Evolutionary conservation across 140 eudicot species (phyloP).

Genomic region (Flaveria floridana): DNA sequence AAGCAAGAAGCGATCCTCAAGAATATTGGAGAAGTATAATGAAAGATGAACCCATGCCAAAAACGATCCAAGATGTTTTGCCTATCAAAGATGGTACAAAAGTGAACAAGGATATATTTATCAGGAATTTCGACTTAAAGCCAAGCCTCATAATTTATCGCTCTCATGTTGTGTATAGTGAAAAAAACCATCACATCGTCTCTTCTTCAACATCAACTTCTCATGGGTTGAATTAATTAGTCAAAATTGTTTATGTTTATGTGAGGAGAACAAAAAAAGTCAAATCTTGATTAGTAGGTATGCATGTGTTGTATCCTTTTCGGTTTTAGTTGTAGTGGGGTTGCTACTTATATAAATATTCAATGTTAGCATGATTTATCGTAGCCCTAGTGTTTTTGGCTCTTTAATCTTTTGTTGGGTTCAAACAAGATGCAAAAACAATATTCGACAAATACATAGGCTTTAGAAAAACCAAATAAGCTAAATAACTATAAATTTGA

Average conservation of each 20-base stretch:
- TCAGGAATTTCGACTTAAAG: conserved; percentile 42
- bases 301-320: conserved; percentile 20
- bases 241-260: neutral
- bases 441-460: neutral
- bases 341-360: conserved; percentile 22
- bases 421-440: neutral
- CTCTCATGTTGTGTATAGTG: conserved; percentile 39
- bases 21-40: conserved; percentile 63
- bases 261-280: conserved; percentile 22
- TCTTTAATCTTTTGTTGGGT: neutral
- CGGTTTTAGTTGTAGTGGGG: conserved; percentile 8
- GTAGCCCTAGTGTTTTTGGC: conserved; percentile 3
- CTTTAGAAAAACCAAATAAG: no score
- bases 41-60: conserved; percentile 62
- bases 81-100: conserved; percentile 25
- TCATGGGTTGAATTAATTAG: conserved; percentile 30
- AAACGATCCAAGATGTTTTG: conserved; percentile 44
- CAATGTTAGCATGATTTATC: conserved; percentile 19
- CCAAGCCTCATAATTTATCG: conserved; percentile 64
- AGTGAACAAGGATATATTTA: conserved; percentile 30
- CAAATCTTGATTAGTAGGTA: conserved; percentile 27
- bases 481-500: neutral
- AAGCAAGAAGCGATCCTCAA: conserved; percentile 50
- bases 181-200: conserved; percentile 32
- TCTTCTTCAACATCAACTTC: conserved; percentile 25